Base-by-base conservation (phyloP, 179 eudicot genomes). In the Amaranthus tricolor region DNA sequence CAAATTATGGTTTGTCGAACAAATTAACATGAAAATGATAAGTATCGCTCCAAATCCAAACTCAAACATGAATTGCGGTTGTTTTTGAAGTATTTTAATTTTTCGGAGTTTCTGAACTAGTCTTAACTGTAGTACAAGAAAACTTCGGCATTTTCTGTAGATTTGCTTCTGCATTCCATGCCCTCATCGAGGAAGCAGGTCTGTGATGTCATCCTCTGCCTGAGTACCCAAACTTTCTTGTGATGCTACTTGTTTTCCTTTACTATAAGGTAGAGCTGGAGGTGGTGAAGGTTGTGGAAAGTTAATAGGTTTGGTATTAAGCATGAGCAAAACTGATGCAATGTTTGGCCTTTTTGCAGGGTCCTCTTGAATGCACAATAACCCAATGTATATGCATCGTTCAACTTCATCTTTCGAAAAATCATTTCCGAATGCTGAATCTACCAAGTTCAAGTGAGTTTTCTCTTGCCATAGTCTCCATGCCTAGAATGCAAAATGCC, bases 381-480 rank as follows among this genome's bases (percentile, higher is more conserved):
- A 72, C 10, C 80, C 86, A 2, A 85, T 77, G 63, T 81, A 80
- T 19, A 83, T 77, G 62, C 86, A 86, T 66, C 80, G 76, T 63
- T 83, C 81, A 16, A 78, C 75, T 70, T 83, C 83, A 9, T 9
- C 31, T 72, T 45, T 20, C 1, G 82, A 44, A 5, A 73, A 58
- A 19, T 70, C 62, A 17, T 44, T 66, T 15, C 72, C 65, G 13
- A 81, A 0, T 7, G 66, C 53, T 0, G 82, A 68, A 70, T 83
- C 86, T 6, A 84, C 66, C 4, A 86, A 43, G 11, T 53, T 67
- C 53, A 52, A 62, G 6, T 52, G 57, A 53, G 17, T 62, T 0
- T 79, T 84, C 12, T 79, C 77, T n/a, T n/a, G 62, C 82, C 89
- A 86, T 65, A 79, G 68, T 77, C 83, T 78, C 88, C 86, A 80